Evolutionary conservation across 169 alveolate species (phyloP), one percentile per base, ranked within the genome.

Genomic region (Plasmodium inui): DNA sequence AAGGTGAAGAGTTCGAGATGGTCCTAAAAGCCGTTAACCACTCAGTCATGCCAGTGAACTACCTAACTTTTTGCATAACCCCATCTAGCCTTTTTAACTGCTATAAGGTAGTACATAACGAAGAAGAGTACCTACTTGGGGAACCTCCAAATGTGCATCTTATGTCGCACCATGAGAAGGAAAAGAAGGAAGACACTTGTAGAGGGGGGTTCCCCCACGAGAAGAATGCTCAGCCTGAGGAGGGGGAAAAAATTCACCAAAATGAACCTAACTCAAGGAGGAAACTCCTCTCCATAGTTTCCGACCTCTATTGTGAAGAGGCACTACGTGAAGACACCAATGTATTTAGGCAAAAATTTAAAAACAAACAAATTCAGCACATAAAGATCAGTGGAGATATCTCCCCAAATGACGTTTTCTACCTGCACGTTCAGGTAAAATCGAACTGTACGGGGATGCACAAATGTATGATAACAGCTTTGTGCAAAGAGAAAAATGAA

Each of bases 271-370:
- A 32, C 61, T 22, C 76, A 9, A n/a, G 7, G 17, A 14, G 71
- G 28, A 41, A 30, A 82, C 0, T 7, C 2, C 19, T 86, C 30
- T 41, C 17, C 71, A 28, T 86, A n/a, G 82, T 53, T 46, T 41
- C 46, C 19, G 93, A 86, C 14, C 9, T 86, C 1, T 86, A 86
- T 26, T 26, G 26, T 26, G 85, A 86, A 26, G 82, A 86, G 44
- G 37, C 30, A 26, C 61, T 86, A 10, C 86, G 81, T 55, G 67
- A 74, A 76, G 71, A 86, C 39, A 86, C 76, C 22, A 74, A 55
- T 53, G 93, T 86, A 2, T 86, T 86, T 53, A 86, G 80, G 7
- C 93, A 86, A 76, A 86, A 86, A 28, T 86, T 86, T 86, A 86
- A 76, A 28, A 39, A 86, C 81, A 86, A 86, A 86, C 79, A 86